A percentile compares a stretch with the other conserved stretches of the same genome.
These are phyloP conservation scores for Casuarina equisetifolia DNA, from an alignment of 306 rosid genomes.

Conservation along the genomic window DNA sequence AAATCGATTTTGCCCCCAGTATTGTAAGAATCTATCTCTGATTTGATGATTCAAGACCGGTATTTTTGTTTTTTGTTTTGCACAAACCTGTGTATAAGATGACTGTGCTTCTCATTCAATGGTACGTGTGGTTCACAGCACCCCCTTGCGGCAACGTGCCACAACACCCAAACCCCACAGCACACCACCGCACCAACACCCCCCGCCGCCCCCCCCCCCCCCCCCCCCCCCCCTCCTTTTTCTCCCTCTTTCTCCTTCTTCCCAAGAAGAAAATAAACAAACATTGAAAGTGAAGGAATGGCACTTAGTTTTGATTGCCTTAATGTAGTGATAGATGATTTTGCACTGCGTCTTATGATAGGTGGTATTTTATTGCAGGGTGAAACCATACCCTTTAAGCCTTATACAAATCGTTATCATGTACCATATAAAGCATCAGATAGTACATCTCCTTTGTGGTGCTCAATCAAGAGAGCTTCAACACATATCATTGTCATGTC, in stretches of 20 bases:
- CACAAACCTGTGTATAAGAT: neutral
- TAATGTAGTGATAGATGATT: neutral
- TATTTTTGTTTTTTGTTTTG: neutral
- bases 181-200: too few species aligned
- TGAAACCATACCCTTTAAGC: constrained; percentile 64
- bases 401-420: constrained; percentile 54
- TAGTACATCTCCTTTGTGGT: constrained; percentile 78
- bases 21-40: constrained; percentile 31
- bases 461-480: constrained; percentile 89
- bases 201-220: too few species aligned
- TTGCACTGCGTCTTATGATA: neutral
- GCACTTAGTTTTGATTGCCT: neutral
- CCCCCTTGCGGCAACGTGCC: too few species aligned
- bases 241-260: too few species aligned
- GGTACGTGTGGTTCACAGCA: too few species aligned
- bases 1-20: constrained; percentile 45
- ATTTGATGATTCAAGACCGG: neutral
- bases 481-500: constrained; percentile 78
- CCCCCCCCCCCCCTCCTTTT: too few species aligned
- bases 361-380: constrained; percentile 49
- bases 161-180: too few species aligned
- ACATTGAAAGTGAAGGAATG: neutral
- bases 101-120: too few species aligned
- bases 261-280: neutral
- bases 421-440: constrained; percentile 63